Conservation (phyloP, 768 basidiomycete species). For the Porphyrellus cyaneotinctus region DNA sequence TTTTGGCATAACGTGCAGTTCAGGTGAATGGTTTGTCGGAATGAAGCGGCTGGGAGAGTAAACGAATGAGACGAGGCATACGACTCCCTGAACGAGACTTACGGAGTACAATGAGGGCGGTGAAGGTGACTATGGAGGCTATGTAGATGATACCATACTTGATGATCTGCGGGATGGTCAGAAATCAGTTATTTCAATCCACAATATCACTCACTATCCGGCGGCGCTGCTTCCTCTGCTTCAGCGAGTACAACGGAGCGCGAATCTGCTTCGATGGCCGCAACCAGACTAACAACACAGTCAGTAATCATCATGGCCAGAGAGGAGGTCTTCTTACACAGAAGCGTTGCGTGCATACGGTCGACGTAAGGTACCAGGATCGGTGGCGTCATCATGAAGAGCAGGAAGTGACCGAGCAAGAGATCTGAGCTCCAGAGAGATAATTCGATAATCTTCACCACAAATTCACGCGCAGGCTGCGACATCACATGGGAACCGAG, state of each 20-base stretch:
- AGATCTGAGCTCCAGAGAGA: slow-evolving; percentile 95
- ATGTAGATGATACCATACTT: slow-evolving; percentile 82
- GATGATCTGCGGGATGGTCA: slow-evolving; percentile 51
- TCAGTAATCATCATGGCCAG: slow-evolving; percentile 13
- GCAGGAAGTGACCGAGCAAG: slow-evolving; percentile 77
- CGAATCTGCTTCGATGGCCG: slow-evolving; percentile 93
- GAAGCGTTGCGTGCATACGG: slow-evolving; percentile 82
- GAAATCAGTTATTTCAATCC: slow-evolving; percentile 1
- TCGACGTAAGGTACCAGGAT: slow-evolving; percentile 90
- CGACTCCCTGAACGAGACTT: slow-evolving; percentile 33
- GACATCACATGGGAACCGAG: slow-evolving; percentile 89
- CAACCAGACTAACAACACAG: slow-evolving; percentile 71
- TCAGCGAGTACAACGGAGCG: slow-evolving; percentile 84
- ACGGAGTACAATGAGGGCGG: slow-evolving; percentile 76
- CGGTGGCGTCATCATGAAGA: slow-evolving; percentile 89
- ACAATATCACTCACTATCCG: slow-evolving; percentile 64
- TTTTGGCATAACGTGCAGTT: slow-evolving; percentile 65
- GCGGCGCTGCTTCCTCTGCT: slow-evolving; percentile 84
- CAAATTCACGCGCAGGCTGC: slow-evolving; percentile 95
- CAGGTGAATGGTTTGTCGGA: slow-evolving; percentile 57
- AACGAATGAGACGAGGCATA: slow-evolving; percentile 6
- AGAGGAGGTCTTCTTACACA: slow-evolving; percentile 52
- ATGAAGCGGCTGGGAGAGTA: slow-evolving; percentile 46
- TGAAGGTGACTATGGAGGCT: slow-evolving; percentile 61
- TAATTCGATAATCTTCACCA: slow-evolving; percentile 97